Evolutionary conservation across 2,329 filamentous ascomycete species (phyloP).

Genomic region (Dactylellina leptospora): DNA sequence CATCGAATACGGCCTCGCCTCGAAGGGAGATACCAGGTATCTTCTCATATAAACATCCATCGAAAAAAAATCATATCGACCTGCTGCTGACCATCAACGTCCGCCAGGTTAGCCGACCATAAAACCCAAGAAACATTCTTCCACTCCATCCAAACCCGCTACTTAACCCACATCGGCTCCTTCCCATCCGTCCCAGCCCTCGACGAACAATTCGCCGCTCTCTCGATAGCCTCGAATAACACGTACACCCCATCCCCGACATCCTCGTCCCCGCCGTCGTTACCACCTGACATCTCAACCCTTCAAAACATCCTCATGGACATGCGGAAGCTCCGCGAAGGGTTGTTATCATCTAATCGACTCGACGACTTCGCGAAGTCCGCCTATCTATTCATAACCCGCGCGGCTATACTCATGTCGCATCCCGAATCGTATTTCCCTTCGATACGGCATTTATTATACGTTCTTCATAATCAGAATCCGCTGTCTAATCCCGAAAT

Average conservation of each 20-base stretch:
- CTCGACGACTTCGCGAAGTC: conserved; percentile 83
- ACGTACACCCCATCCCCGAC: conserved; percentile 29
- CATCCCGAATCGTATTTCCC: conserved; percentile 91
- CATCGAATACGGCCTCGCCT: conserved; percentile 51
- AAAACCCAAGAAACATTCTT: conserved; percentile 52
- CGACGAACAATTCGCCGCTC: conserved; percentile 46
- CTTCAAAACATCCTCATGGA: conserved; percentile 72
- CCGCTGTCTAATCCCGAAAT: conserved; percentile 77
- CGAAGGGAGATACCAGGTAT: conserved; percentile 51
- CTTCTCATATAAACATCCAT: conserved; percentile 4
- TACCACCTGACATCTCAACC: conserved; percentile 25
- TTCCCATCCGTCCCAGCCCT: conserved; percentile 50
- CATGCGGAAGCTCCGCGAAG: conserved; percentile 90
- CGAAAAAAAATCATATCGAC: neutral
- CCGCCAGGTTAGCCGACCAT: conserved; percentile 32
- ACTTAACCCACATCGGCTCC: conserved; percentile 47
- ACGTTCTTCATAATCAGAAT: conserved; percentile 72
- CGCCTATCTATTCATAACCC: conserved; percentile 89
- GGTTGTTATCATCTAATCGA: conserved; percentile 79
- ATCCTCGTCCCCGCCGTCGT: conserved; percentile 15
- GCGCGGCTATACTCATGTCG: conserved; percentile 79
- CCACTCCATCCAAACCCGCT: conserved; percentile 46
- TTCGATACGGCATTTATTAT: conserved; percentile 80
- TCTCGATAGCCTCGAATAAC: conserved; percentile 51
- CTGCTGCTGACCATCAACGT: neutral